A percentile compares a stretch with the other conserved stretches of the same genome.
Evolutionary conservation across 2,329 filamentous ascomycete species (phyloP).

Genomic region (Talaromyces pinophilus): DNA sequence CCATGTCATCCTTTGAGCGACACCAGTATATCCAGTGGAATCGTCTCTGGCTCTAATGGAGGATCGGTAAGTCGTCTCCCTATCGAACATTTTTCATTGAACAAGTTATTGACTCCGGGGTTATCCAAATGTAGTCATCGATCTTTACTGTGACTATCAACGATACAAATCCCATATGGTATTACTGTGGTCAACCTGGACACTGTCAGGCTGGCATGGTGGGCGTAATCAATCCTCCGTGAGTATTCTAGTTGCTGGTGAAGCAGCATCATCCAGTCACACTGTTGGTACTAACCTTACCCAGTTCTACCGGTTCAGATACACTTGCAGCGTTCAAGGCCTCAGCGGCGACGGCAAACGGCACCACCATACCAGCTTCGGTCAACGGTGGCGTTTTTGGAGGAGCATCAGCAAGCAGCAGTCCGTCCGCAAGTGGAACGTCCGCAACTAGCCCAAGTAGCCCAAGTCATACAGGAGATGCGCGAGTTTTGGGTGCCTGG

Average conservation of each 20-base stretch:
- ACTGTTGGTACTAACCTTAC: not conserved
- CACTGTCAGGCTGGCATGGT: constrained; percentile 77
- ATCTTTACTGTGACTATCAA: constrained; percentile 69
- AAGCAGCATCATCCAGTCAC: not conserved
- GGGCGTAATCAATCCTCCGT: constrained; percentile 69
- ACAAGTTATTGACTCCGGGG: not conserved
- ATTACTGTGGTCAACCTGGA: constrained; percentile 72
- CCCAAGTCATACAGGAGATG: constrained; percentile 13
- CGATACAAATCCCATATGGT: constrained; percentile 70
- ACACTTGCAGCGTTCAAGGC: constrained; percentile 13
- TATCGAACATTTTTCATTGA: not conserved
- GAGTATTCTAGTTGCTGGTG: constrained; percentile 16
- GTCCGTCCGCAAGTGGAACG: not conserved
- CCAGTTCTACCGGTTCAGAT: constrained; percentile 10
- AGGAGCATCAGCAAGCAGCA: not conserved
- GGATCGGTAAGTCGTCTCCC: constrained; percentile 36
- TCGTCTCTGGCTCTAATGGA: constrained; percentile 44
- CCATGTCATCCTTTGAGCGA: constrained; percentile 51
- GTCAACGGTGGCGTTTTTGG: constrained; percentile 16
- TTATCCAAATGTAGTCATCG: constrained; percentile 6
- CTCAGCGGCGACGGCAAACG: not conserved
- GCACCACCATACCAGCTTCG: not conserved
- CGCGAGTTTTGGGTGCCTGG: not conserved
- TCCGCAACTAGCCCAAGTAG: constrained; percentile 1
- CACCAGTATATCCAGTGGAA: constrained; percentile 20